Evolutionary conservation across 306 rosid species (phyloP), one percentile per base, ranked within the genome.

Genomic region (Elaeagnus macrophylla): DNA sequence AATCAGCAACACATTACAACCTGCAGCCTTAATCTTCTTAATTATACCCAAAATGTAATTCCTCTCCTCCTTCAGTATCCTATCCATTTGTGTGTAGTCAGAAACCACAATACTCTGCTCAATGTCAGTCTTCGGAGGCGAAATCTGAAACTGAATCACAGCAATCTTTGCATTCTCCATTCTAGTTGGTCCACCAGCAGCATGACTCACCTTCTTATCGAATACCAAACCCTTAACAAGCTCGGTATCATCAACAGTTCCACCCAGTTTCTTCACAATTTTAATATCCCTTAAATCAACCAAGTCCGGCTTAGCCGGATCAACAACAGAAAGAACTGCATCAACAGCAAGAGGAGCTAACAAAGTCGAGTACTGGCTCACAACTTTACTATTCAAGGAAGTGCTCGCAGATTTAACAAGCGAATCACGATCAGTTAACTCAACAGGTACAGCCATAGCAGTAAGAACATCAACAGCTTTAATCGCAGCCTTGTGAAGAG

Each of bases 281-380:
- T 72, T 91, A 19, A 91, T 59, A 37, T 91, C 99, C 18, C 99
- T 80, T 55, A 91, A 86, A 51, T 91, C 96, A 0, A 91, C 99
- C 59, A 78, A 46, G 12, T 87, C 86, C 1, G 96, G 95, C 72
- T 78, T 80, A 0, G 46, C 68, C 0, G 89, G 72, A 42, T 91
- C 93, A 6, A 91, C 79, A 0, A 84, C 99, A 0, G 85, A 80
- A 15, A 87, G 82, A 5, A 91, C 99, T 2, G 89, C 75, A 12
- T 91, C 99, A 11, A 91, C 99, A 0, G 99, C 99, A 0, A 91
- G 79, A 1, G 99, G 99, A 0, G 99, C 99, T 8, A 91, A 93
- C 14, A 91, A 72, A 0, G 83, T 72, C 6, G 99, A 91, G 80
- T 91, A 91, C 69, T 91, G 99, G 59, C 95, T 84, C 1, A 91